These are phyloP conservation scores for Colletotrichum coccodes DNA, from an alignment of 2,329 filamentous ascomycete species.

Conservation along the genomic window DNA sequence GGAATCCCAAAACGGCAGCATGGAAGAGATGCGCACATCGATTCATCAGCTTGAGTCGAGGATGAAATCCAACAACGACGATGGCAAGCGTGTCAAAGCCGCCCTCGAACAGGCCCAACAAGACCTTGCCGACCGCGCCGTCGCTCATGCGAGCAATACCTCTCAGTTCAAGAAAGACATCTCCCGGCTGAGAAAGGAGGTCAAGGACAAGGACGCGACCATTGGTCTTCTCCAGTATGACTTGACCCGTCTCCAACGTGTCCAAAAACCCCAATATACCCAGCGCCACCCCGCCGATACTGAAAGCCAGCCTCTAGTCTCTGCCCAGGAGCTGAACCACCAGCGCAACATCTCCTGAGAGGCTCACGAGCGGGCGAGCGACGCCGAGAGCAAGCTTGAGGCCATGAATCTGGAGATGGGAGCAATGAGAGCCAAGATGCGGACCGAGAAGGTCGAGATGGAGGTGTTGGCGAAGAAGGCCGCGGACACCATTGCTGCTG, in stretches of 20 bases:
- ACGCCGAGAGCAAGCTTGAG: slow-evolving; percentile 8
- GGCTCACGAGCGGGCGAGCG: background rate
- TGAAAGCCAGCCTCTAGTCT: background rate
- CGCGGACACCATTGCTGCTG: background rate
- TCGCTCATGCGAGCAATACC: background rate
- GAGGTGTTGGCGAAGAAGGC: background rate
- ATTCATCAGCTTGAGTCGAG: background rate
- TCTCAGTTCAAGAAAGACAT: background rate
- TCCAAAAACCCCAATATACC: background rate
- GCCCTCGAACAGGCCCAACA: background rate
- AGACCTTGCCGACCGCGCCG: background rate
- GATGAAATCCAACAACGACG: background rate
- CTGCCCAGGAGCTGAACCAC: background rate
- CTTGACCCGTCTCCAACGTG: background rate
- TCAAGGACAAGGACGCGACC: background rate
- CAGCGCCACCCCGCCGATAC: background rate
- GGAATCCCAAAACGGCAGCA: too few relatives aligned
- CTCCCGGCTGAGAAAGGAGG: too few relatives aligned
- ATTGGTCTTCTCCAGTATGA: background rate
- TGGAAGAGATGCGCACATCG: background rate
- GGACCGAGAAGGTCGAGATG: background rate
- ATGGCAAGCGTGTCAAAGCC: background rate
- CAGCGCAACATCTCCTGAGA: background rate
- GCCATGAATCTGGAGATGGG: background rate
- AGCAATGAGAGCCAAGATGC: background rate